Conservation (phyloP, 2,329 filamentous ascomycete species). For the Penicillium brasilianum region DNA sequence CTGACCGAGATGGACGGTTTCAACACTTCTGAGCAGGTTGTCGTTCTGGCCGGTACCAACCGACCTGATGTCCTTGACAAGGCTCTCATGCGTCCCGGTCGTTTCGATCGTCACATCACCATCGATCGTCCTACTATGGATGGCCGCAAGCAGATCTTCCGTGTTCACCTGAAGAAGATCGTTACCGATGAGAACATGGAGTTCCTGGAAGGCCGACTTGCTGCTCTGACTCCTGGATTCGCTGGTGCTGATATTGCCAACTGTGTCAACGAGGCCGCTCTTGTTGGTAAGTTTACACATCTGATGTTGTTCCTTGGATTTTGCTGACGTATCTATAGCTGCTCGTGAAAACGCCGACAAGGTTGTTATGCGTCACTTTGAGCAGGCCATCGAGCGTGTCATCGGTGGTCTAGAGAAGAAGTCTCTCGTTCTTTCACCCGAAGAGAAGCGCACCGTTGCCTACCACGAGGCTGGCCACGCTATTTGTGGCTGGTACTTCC, state of each 20-base stretch:
- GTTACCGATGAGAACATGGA: slow-evolving; percentile 90
- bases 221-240: slow-evolving; percentile 93
- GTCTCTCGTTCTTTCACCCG: slow-evolving; percentile 87
- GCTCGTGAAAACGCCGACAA: slow-evolving; percentile 79
- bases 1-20: slow-evolving; percentile 99
- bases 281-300: slow-evolving; percentile 73
- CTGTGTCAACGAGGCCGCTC: slow-evolving; percentile 94
- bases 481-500: slow-evolving; percentile 97
- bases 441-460: slow-evolving; percentile 94
- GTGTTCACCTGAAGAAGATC: slow-evolving; percentile 92
- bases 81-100: slow-evolving; percentile 92
- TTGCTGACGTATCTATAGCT: slow-evolving; percentile 63
- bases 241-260: slow-evolving; percentile 98
- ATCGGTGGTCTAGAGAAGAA: slow-evolving; percentile 97
- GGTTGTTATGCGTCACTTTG: slow-evolving; percentile 89
- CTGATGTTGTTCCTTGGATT: not conserved
- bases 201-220: slow-evolving; percentile 82
- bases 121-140: slow-evolving; percentile 98
- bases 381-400: slow-evolving; percentile 96
- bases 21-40: slow-evolving; percentile 94
- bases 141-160: slow-evolving; percentile 93
- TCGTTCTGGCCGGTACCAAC: slow-evolving; percentile 96
- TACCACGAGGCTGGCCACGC: slow-evolving; percentile 99
- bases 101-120: slow-evolving; percentile 94
- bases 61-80: slow-evolving; percentile 92